A percentile compares a stretch with the other conserved stretches of the same genome.
These are phyloP conservation scores for Xenosphaeropsis pyriputrescens DNA, from an alignment of 2,329 filamentous ascomycete species.

Conservation along the genomic window DNA sequence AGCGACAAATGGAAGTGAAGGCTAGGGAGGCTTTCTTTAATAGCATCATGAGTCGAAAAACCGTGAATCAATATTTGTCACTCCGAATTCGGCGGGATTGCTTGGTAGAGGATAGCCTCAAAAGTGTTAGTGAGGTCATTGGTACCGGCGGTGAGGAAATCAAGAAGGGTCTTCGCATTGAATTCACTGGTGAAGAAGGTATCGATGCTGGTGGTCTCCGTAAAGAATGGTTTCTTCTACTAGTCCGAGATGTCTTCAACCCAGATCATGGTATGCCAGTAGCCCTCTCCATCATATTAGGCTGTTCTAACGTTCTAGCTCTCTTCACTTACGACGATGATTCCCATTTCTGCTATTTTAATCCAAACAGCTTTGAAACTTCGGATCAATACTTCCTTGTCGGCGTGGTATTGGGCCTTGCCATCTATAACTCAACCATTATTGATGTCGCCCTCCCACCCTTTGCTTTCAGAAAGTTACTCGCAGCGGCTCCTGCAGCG, in stretches of 20 bases:
- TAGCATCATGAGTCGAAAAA: conserved; percentile 63
- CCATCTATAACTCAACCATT: conserved; percentile 92
- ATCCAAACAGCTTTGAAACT: conserved; percentile 76
- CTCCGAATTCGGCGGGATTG: conserved; percentile 72
- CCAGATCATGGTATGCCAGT: conserved; percentile 61
- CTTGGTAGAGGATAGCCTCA: conserved; percentile 76
- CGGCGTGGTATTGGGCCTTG: conserved; percentile 73
- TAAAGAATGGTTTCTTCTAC: conserved; percentile 88
- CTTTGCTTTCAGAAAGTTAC: conserved; percentile 77
- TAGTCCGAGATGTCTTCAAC: conserved; percentile 82
- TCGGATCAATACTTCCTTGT: conserved; percentile 87
- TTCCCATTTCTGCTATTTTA: conserved; percentile 85
- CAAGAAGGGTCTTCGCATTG: conserved; percentile 78
- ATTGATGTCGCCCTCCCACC: conserved; percentile 77
- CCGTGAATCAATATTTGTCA: conserved; percentile 63
- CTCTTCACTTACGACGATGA: conserved; percentile 89
- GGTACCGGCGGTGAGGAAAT: conserved; percentile 71
- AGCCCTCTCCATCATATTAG: conserved; percentile 1
- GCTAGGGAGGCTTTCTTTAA: conserved; percentile 85
- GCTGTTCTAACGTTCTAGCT: conserved; percentile 30
- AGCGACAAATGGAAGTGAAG: conserved; percentile 78
- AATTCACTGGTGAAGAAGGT: conserved; percentile 79
- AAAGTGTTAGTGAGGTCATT: conserved; percentile 71
- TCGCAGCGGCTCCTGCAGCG: conserved; percentile 58
- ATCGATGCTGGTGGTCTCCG: conserved; percentile 79